Evolutionary conservation across 1,139 yeast genomes (phyloP).

Genomic region (Meyerozyma guilliermondii): DNA sequence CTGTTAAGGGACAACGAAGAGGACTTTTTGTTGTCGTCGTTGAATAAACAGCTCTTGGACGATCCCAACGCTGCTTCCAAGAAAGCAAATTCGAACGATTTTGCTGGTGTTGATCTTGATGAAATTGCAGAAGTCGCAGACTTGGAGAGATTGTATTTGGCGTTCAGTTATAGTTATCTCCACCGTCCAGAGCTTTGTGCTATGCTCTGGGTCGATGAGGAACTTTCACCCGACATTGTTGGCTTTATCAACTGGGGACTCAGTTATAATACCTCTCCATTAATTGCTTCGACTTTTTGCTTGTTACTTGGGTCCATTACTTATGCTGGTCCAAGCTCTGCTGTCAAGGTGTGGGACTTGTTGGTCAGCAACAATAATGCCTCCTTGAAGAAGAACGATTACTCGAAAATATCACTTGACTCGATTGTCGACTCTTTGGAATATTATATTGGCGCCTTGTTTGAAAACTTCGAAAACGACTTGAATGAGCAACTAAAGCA

Average conservation of each 20-base stretch:
- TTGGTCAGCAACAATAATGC: conserved; percentile 25
- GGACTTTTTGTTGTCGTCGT: conserved; percentile 59
- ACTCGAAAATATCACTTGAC: conserved; percentile 52
- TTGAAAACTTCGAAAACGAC: conserved; percentile 36
- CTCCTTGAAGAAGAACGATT: conserved; percentile 32
- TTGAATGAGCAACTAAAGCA: conserved; percentile 25
- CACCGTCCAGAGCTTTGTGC: conserved; percentile 55
- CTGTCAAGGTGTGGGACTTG: conserved; percentile 37
- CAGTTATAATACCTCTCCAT: conserved; percentile 68
- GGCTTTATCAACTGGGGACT: conserved; percentile 91
- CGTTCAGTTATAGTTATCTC: conserved; percentile 66
- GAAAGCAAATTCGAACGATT: conserved; percentile 3
- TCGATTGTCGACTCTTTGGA: conserved; percentile 52
- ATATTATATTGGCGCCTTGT: conserved; percentile 51
- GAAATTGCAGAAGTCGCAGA: conserved; percentile 71
- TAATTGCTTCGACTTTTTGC: conserved; percentile 80
- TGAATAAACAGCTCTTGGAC: conserved; percentile 27
- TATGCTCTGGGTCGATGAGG: conserved; percentile 71
- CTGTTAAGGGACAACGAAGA: conserved; percentile 84
- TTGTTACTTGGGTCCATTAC: conserved; percentile 73
- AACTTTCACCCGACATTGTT: conserved; percentile 32
- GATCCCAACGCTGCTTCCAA: conserved; percentile 3
- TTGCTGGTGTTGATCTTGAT: conserved; percentile 35
- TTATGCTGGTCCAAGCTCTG: conserved; percentile 51
- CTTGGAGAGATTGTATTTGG: conserved; percentile 78